These are phyloP conservation scores for Lichenothelia convexa DNA, from an alignment of 495 filamentous ascomycete species.

Conservation along the genomic window DNA sequence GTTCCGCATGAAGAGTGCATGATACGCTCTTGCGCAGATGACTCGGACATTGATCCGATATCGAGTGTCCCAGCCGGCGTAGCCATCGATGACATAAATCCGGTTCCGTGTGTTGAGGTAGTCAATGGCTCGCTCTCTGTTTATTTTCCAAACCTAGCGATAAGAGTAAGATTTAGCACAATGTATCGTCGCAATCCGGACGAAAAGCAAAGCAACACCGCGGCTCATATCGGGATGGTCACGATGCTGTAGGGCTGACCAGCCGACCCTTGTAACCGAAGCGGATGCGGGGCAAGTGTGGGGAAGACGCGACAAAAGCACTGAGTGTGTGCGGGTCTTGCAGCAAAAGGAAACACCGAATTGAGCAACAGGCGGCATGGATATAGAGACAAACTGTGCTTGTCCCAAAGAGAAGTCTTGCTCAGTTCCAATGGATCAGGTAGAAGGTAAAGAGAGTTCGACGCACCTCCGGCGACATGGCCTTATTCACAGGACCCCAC, in stretches of 20 bases:
- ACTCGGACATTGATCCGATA: conserved; percentile 96
- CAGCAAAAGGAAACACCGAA: too few species aligned
- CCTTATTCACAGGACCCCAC: conserved; percentile 98
- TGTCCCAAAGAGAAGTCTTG: too few species aligned
- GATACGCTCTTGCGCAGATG: conserved; percentile 96
- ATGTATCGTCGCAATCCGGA: too few species aligned
- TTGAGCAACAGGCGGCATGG: too few species aligned
- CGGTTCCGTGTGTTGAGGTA: conserved; percentile 97
- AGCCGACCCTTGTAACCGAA: too few species aligned
- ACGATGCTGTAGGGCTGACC: too few species aligned
- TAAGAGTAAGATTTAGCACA: conserved; percentile 1
- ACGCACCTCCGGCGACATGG: conserved; percentile 94
- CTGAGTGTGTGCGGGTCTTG: neutral
- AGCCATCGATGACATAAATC: conserved; percentile 97
- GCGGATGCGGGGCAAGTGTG: neutral
- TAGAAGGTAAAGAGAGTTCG: conserved; percentile 1
- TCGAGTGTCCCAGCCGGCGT: conserved; percentile 94
- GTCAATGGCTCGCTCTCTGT: conserved; percentile 95
- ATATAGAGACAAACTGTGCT: too few species aligned
- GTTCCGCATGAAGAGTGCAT: conserved; percentile 99
- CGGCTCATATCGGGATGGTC: too few species aligned
- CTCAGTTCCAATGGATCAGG: neutral
- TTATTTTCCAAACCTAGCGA: conserved; percentile 91
- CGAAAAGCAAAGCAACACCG: too few species aligned
- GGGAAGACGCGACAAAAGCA: neutral